Evolutionary conservation across 139 green algal genomes (phyloP), one percentile per base, ranked within the genome.

Genomic region (Desmodesmus armatus): DNA sequence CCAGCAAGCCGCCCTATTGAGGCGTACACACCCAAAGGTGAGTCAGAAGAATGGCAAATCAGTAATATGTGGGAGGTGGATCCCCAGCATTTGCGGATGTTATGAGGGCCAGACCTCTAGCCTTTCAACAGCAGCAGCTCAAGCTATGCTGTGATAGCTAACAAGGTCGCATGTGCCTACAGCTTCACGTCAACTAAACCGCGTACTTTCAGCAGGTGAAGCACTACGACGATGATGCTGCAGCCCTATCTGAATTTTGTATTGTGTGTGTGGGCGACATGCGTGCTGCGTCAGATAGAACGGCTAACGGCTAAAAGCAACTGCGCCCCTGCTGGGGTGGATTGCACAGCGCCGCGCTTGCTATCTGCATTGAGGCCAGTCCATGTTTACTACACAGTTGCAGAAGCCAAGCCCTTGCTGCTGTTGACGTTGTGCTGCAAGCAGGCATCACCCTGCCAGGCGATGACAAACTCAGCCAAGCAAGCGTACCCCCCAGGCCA

Each of bases 191-290:
- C 33, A 90, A 88, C 23, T 41, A 49, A 19, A 41, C 49, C 15
- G 74, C 87, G 17, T 35, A 69, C 1, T 88, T 90, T 40, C 70
- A 86, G 53, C 40, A 63, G 0, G 33, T 88, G 0, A 84, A 85
- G 41, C 43, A 90, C 21, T 13, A 73, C 29, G 66, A 88, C 66
- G 21, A 88, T 3, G 1, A 23, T 0, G 43, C 77, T 19, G 78
- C 62, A 33, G 41, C 53, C 0, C 55, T 89, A 0, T 31, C 60
- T 3, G 51, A 86, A 58, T 79, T 25, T 29, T 33, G 15, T 21
- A 5, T 72, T 2, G 58, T 37, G 2, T 91, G 85, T 89, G 73
- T 91, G 2, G 87, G 89, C 70, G 87, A 89, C n/a, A 27, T 87
- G 5, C 31, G 70, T 13, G 29, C 78, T 1, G 58, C 25, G n/a